These are phyloP conservation scores for Diaporthe destruens DNA, from an alignment of 2,329 filamentous ascomycete species.

Conservation along the genomic window DNA sequence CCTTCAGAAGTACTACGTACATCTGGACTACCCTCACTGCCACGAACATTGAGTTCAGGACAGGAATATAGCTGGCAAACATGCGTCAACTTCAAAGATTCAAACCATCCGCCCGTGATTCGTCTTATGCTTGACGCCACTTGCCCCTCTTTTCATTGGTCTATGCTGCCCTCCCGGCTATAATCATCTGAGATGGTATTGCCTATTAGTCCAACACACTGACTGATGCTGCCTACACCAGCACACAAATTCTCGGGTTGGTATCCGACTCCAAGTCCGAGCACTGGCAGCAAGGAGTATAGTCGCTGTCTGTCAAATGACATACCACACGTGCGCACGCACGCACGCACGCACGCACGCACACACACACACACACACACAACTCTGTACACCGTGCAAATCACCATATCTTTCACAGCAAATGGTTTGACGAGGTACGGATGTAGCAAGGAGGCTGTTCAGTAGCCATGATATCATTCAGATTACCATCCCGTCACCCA, in stretches of 20 bases:
- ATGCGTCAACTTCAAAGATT: background rate
- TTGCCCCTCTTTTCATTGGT: no score
- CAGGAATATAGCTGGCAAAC: constrained; percentile 3
- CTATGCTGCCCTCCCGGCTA: background rate
- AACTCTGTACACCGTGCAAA: background rate
- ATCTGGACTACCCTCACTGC: constrained; percentile 16
- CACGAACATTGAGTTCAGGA: background rate
- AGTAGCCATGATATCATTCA: constrained; percentile 17
- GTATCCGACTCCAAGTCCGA: background rate
- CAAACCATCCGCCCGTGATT: background rate
- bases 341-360: no score
- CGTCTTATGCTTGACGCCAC: no score
- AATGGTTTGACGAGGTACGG: background rate
- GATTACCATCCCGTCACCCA: constrained; percentile 13
- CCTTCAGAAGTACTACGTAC: background rate
- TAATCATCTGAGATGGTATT: no score
- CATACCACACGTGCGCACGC: background rate
- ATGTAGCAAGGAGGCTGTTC: background rate
- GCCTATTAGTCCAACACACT: no score
- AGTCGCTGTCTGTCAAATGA: background rate
- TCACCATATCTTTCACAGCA: background rate
- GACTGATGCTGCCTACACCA: background rate
- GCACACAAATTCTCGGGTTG: background rate
- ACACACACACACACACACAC: no score
- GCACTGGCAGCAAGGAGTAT: background rate